These are phyloP conservation scores for Ceratocystiopsis minuta DNA, from an alignment of 2,329 filamentous ascomycete species.

Conservation along the genomic window DNA sequence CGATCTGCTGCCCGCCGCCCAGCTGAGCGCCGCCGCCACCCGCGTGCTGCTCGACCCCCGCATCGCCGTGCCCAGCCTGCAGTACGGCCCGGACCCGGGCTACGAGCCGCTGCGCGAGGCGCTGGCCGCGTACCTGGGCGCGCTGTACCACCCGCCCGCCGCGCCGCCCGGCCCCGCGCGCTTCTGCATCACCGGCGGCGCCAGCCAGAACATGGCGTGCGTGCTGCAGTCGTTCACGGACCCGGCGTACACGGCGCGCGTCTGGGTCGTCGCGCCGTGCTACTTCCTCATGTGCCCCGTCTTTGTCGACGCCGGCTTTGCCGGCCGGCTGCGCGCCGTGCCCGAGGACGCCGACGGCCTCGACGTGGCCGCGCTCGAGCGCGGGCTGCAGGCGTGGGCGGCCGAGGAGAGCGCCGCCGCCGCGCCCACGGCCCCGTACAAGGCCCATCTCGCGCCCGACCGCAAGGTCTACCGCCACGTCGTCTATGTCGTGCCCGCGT, in stretches of 20 bases:
- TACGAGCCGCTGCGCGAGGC: slow-evolving; percentile 49
- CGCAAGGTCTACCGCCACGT: slow-evolving; percentile 72
- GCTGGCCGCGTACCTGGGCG: slow-evolving; percentile 51
- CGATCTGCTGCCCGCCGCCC: slow-evolving; percentile 43
- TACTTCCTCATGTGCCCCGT: slow-evolving; percentile 78
- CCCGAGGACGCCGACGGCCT: slow-evolving; percentile 66
- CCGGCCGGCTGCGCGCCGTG: slow-evolving; percentile 45
- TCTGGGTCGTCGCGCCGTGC: slow-evolving; percentile 69
- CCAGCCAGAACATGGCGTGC: slow-evolving; percentile 64
- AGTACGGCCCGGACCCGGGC: slow-evolving; percentile 66
- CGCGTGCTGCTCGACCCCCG: slow-evolving; percentile 37
- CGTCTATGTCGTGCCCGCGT: slow-evolving; percentile 77
- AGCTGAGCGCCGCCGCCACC: slow-evolving; percentile 42
- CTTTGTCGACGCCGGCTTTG: slow-evolving; percentile 65
- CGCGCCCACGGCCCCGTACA: background rate
- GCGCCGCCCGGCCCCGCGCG: slow-evolving; percentile 28
- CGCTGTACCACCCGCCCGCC: slow-evolving; percentile 30
- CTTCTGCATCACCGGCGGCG: slow-evolving; percentile 70
- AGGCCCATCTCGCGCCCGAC: slow-evolving; percentile 27
- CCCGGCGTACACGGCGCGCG: slow-evolving; percentile 49
- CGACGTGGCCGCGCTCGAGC: slow-evolving; percentile 43
- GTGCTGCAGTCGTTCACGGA: slow-evolving; percentile 69
- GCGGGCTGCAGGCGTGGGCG: slow-evolving; percentile 14
- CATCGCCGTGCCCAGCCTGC: slow-evolving; percentile 44
- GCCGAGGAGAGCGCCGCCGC: background rate